Conservation (phyloP, 2,329 filamentous ascomycete genomes). For the Penicillium brevicompactum region DNA sequence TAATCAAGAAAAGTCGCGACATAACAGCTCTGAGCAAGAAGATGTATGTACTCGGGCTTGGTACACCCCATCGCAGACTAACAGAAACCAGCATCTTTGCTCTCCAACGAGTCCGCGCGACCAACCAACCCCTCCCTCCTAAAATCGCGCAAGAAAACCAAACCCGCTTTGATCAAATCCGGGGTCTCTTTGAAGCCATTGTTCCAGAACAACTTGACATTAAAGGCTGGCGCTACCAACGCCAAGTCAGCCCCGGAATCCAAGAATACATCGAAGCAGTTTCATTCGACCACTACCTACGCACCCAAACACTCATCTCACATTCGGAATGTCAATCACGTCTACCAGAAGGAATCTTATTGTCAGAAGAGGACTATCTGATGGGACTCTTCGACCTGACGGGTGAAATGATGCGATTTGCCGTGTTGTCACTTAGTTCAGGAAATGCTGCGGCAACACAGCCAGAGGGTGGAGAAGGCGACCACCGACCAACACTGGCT, state of each 20-base stretch:
- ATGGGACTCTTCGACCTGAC: conserved; percentile 91
- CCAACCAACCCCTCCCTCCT: conserved; percentile 58
- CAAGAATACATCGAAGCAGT: conserved; percentile 95
- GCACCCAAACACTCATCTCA: conserved; percentile 72
- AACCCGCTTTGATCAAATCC: conserved; percentile 70
- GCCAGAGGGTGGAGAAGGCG: conserved; percentile 6
- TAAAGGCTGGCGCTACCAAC: conserved; percentile 80
- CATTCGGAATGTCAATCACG: conserved; percentile 59
- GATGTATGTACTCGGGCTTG: conserved; percentile 63
- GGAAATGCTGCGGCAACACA: conserved; percentile 56
- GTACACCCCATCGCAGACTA: neutral
- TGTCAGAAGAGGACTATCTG: conserved; percentile 83
- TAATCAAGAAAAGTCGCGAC: conserved; percentile 89
- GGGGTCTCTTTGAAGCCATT: conserved; percentile 67
- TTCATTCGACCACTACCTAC: conserved; percentile 85
- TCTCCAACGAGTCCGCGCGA: conserved; percentile 63
- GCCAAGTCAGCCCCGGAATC: conserved; percentile 74
- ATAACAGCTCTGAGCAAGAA: conserved; percentile 96
- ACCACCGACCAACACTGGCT: conserved; percentile 17
- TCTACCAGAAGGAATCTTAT: conserved; percentile 55
- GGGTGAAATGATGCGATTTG: conserved; percentile 96
- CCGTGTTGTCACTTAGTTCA: conserved; percentile 82
- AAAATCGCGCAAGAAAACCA: conserved; percentile 71
- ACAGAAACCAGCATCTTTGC: conserved; percentile 68
- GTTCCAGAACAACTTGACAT: conserved; percentile 73